A percentile compares a stretch with the other conserved stretches of the same genome.
Conservation (phyloP, 495 filamentous ascomycete species). For the Penicillium longicatenatum region DNA sequence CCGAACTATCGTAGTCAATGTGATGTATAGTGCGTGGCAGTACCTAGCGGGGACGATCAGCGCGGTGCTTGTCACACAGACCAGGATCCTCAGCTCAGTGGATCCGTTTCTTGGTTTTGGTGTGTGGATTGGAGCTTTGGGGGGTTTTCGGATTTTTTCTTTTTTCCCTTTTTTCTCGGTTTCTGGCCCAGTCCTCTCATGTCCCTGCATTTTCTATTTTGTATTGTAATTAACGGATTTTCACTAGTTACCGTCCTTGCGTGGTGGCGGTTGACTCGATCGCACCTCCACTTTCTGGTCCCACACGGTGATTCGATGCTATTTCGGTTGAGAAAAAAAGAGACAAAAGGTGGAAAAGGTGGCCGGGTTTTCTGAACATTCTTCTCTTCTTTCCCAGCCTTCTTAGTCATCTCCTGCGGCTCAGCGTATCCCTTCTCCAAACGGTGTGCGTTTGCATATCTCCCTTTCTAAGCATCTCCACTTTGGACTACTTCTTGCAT, state of each 20-base stretch:
- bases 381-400: conserved; percentile 24
- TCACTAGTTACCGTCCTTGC: conserved; percentile 24
- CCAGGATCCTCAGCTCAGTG: conserved; percentile 33
- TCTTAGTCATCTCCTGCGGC: conserved; percentile 35
- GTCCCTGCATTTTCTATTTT: conserved; percentile 18
- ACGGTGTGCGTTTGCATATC: conserved; percentile 34
- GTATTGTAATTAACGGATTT: background rate
- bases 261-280: conserved; percentile 36
- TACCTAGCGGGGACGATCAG: conserved; percentile 27
- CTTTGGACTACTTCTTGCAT: conserved; percentile 1
- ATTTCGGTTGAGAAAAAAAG: conserved; percentile 11
- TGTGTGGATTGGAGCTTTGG: conserved; percentile 6
- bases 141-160: conserved; percentile 2
- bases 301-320: conserved; percentile 21
- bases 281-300: conserved; percentile 5
- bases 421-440: conserved; percentile 37
- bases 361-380: conserved; percentile 36
- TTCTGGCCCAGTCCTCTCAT: background rate
- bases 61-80: conserved; percentile 33
- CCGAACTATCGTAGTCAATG: no score
- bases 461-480: conserved; percentile 10
- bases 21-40: conserved; percentile 18
- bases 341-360: conserved; percentile 25
- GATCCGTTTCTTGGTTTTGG: conserved; percentile 20
- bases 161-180: background rate